Conservation (phyloP, 2,329 filamentous ascomycete genomes). For the Albifimbria verrucaria region DNA sequence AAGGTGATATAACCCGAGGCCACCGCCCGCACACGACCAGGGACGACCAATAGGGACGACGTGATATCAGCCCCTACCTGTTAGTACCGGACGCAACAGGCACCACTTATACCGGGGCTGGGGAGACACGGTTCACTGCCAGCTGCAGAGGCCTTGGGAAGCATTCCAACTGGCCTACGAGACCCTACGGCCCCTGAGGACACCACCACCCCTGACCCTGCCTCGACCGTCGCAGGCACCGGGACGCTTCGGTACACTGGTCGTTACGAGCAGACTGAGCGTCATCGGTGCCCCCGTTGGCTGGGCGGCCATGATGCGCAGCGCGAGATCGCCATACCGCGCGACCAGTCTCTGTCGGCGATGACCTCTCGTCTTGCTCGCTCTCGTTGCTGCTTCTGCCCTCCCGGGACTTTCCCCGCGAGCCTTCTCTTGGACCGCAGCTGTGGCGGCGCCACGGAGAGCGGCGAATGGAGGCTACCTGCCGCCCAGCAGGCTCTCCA, state of each 20-base stretch:
- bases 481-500: neutral
- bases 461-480: neutral
- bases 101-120: neutral
- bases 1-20: conserved; percentile 29
- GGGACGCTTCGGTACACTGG: neutral
- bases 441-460: neutral
- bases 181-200: too few species aligned
- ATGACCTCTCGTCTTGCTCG: neutral
- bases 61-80: conserved; percentile 22
- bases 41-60: conserved; percentile 26
- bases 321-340: too few species aligned
- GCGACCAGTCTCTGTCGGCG: neutral
- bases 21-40: conserved; percentile 21
- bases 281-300: neutral
- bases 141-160: conserved; percentile 2
- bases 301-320: neutral
- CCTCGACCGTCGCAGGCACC: neutral
- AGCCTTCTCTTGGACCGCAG: neutral
- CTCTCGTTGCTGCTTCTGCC: too few species aligned
- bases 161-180: conserved; percentile 11
- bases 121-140: neutral
- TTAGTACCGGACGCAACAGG: neutral
- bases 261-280: neutral
- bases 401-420: neutral
- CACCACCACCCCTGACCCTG: neutral